phyloP scores from a whole-genome alignment of 2,329 filamentous ascomycete genomes.

The Bipolaris victoriae region DNA sequence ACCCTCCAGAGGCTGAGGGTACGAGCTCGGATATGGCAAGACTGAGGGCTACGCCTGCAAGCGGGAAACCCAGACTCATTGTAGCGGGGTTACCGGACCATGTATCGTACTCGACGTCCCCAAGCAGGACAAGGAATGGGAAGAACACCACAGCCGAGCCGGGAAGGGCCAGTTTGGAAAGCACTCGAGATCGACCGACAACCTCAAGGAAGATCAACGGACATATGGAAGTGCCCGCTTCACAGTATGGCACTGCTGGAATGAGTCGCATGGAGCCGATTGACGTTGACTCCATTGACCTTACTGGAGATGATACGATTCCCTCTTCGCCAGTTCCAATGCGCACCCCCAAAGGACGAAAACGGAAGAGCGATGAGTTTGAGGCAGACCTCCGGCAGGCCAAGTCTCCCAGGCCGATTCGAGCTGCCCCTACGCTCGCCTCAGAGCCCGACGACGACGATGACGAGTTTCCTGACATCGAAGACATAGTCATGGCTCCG shows the following conservation, averaged over 20 bases:
- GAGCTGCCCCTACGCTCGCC: constrained; percentile 17
- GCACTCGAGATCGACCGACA: constrained; percentile 4
- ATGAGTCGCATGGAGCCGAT: constrained; percentile 20
- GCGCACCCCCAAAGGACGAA: constrained; percentile 40
- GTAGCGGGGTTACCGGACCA: constrained; percentile 33
- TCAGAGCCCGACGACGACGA: constrained; percentile 28
- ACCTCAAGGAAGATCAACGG: constrained; percentile 6
- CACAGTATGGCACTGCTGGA: constrained; percentile 5
- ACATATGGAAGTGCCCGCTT: constrained; percentile 14
- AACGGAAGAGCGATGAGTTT: constrained; percentile 56
- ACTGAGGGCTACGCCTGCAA: constrained; percentile 52
- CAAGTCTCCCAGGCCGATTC: constrained; percentile 28
- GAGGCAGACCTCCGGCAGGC: constrained; percentile 32
- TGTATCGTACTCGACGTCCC: constrained; percentile 12
- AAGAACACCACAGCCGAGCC: neutral
- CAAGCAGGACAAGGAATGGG: constrained; percentile 7
- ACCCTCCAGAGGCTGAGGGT: constrained; percentile 17
- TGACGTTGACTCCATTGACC: constrained; percentile 46
- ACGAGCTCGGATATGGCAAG: constrained; percentile 50
- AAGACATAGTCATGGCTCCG: constrained; percentile 38
- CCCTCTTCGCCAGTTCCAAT: constrained; percentile 26
- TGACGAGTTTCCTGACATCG: constrained; percentile 49
- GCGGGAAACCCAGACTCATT: constrained; percentile 47
- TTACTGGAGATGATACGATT: constrained; percentile 39
- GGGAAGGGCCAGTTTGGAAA: neutral